A percentile compares a stretch with the other conserved stretches of the same genome.
These are phyloP conservation scores for Talaromyces sp. DNA, from an alignment of 2,329 filamentous ascomycete genomes.

Conservation along the genomic window DNA sequence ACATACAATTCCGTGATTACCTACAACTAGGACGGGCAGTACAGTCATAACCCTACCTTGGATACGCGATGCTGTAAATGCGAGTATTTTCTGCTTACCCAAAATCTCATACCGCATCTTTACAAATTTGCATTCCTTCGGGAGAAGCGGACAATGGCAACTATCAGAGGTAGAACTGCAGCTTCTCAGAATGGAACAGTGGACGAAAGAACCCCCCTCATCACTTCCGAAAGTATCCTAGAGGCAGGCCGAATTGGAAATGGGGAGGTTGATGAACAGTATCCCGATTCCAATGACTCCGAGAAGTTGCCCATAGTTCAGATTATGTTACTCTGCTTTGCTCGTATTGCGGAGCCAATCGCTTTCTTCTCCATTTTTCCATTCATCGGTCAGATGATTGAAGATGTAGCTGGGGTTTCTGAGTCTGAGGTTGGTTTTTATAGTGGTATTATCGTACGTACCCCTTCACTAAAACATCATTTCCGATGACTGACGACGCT, in stretches of 20 bases:
- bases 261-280: background rate
- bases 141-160: background rate
- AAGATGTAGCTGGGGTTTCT: constrained; percentile 61
- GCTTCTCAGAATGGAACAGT: background rate
- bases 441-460: constrained; percentile 68
- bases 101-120: too few species aligned
- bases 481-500: background rate
- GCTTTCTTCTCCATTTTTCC: constrained; percentile 84
- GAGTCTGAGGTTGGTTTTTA: constrained; percentile 76
- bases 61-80: background rate
- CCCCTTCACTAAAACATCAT: background rate
- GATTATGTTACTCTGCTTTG: constrained; percentile 70
- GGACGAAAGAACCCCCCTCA: constrained; percentile 10
- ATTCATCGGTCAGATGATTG: constrained; percentile 76
- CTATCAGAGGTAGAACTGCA: background rate
- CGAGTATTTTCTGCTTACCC: background rate
- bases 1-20: background rate
- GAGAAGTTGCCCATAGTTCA: constrained; percentile 57
- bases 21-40: background rate
- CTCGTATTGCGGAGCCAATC: constrained; percentile 70
- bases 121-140: background rate
- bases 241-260: background rate
- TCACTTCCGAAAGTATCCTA: background rate
- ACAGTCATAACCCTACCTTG: background rate
- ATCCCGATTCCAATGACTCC: background rate